A percentile compares a stretch with the other conserved stretches of the same genome.
These are phyloP conservation scores for Metschnikowia peoriensis DNA, from an alignment of 805 yeast species.

Conservation along the genomic window DNA sequence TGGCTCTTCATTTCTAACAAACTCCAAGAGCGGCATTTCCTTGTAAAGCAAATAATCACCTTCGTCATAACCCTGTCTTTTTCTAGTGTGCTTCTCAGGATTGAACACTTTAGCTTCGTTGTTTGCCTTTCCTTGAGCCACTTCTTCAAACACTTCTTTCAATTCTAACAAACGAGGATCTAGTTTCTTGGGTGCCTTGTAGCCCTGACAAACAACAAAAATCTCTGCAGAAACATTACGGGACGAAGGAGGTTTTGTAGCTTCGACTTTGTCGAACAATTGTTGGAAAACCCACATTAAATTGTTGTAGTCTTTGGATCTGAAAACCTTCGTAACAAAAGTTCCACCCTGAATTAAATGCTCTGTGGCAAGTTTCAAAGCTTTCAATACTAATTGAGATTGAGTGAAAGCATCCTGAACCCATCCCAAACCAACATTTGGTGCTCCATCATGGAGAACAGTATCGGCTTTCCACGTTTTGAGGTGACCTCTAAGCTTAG, in stretches of 20 bases:
- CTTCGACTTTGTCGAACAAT: slow-evolving; percentile 93
- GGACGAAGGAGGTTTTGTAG: slow-evolving; percentile 98
- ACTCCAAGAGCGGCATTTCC: slow-evolving; percentile 71
- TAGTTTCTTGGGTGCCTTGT: slow-evolving; percentile 91
- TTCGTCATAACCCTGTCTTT: slow-evolving; percentile 96
- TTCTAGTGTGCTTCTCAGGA: slow-evolving; percentile 87
- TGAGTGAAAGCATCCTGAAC: slow-evolving; percentile 99
- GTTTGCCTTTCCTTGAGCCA: slow-evolving; percentile 61
- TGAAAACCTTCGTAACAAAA: slow-evolving; percentile 92
- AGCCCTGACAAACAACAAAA: slow-evolving; percentile 93
- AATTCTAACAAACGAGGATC: slow-evolving; percentile 94
- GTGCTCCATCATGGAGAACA: slow-evolving; percentile 99
- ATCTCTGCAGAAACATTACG: slow-evolving; percentile 99
- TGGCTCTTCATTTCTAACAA: slow-evolving; percentile 79
- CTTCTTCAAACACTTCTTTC: slow-evolving; percentile 89
- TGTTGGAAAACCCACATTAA: slow-evolving; percentile 97
- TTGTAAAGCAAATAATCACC: slow-evolving; percentile 78
- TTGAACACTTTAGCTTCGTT: slow-evolving; percentile 91
- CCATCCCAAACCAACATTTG: slow-evolving; percentile 99
- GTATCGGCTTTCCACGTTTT: slow-evolving; percentile 99
- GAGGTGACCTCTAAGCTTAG: slow-evolving; percentile 90
- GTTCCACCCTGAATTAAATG: slow-evolving; percentile 90
- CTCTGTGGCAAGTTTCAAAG: slow-evolving; percentile 90
- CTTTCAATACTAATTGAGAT: slow-evolving; percentile 92
- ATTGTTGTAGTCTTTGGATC: slow-evolving; percentile 98